Evolutionary conservation across 2,329 filamentous ascomycete species (phyloP), one percentile per base, ranked within the genome.

Genomic region (Cladorrhinum sp.): DNA sequence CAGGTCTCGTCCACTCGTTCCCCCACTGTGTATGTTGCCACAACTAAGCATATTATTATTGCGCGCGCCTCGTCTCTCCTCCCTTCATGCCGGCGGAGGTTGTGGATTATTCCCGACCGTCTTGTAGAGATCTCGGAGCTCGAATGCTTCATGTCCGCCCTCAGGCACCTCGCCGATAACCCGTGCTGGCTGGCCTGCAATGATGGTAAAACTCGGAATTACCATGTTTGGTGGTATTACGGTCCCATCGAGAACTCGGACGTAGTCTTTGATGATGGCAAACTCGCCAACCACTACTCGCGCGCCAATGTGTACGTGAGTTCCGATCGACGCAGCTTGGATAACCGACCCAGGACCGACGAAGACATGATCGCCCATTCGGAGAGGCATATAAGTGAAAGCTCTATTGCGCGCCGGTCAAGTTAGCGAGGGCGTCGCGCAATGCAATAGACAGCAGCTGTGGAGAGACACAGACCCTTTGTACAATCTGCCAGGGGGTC

Each of bases 361-460:
- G 75, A 93, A 97, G 64, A 97, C 93, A 76, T 98, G 93, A 74
- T 97, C 93, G 50, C 92, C 92, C 66, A 99, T 90, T 63, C 95
- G 91, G 68, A 98, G 87, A 8, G 93, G 93, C 74, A 93, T 93
- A 76, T 93, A 91, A 48, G 87, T 90, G 71, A 91, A 89, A 36
- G 79, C 75, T 6, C 81, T 84, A 60, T 27, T n/a, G 53, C 2
- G 18, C 38, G 13, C 6, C 16, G n/a, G n/a, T 52, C 29, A 52
- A 20, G 16, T 13, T 25, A 49, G 7, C 41, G 7, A 29, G 1
- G 51, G 16, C 9, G 27, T 22, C 16, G 24, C 5, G 7, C 18
- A 10, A 29, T 12, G 16, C 2, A 20, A 50, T 16, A 45, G 32
- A 13, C 22, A 20, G 20, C n/a, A 2, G 48, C 7, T 2, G 48